Conservation (phyloP, 768 basidiomycete species). For the Agaricus sinodeliciosus region DNA sequence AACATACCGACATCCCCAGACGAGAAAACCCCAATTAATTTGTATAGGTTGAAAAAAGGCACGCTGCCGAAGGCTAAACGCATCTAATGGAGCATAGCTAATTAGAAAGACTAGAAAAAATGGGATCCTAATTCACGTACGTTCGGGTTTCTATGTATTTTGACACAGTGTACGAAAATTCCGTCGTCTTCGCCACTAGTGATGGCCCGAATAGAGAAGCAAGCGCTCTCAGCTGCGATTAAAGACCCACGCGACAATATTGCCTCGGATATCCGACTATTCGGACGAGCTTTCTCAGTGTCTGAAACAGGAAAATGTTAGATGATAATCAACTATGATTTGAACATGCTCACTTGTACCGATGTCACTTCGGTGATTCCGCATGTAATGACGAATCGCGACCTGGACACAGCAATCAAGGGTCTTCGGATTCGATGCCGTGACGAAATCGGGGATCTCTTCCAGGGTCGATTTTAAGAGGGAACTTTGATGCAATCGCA, state of each 20-base stretch:
- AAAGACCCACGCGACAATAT: constrained; percentile 68
- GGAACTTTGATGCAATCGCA: no score
- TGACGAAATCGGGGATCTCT: constrained; percentile 51
- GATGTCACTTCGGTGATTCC: constrained; percentile 54
- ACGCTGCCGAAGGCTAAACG: constrained; percentile 61
- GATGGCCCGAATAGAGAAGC: constrained; percentile 39
- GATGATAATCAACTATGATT: background rate
- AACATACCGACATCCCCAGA: constrained; percentile 67
- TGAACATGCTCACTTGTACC: constrained; percentile 44
- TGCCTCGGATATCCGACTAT: constrained; percentile 65
- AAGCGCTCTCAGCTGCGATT: constrained; percentile 66
- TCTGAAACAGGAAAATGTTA: constrained; percentile 29
- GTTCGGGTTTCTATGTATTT: constrained; percentile 63
- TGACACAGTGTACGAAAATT: constrained; percentile 71
- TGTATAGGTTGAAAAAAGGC: constrained; percentile 65
- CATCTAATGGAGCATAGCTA: constrained; percentile 36
- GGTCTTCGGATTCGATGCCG: constrained; percentile 41
- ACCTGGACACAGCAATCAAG: constrained; percentile 67
- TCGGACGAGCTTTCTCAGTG: constrained; percentile 61
- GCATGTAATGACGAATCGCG: constrained; percentile 62
- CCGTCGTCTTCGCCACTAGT: constrained; percentile 22
- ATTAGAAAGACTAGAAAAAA: background rate
- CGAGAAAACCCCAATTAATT: constrained; percentile 71
- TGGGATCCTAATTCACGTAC: constrained; percentile 30
- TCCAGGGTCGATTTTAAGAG: constrained; percentile 29